Evolutionary conservation across 2,329 filamentous ascomycete genomes (phyloP), one percentile per base, ranked within the genome.

Genomic region (Lachnellula hyalina): DNA sequence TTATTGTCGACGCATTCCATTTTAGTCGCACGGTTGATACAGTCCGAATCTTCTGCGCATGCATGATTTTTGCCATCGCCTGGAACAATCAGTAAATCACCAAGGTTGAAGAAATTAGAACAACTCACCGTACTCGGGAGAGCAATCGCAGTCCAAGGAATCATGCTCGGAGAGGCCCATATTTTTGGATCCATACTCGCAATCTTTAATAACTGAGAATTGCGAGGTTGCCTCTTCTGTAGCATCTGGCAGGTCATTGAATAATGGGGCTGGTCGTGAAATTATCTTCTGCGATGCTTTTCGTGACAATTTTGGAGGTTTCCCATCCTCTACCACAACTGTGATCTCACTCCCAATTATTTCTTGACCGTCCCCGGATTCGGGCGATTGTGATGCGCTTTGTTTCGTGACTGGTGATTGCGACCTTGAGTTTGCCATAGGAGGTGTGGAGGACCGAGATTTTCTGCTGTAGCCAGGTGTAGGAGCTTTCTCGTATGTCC

Each of bases 1-100:
- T 92, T 87, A 58, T 84, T 84, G 60, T 80, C 78, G 36, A 89
- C 81, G 70, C 94, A 99, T 75, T 99, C 94, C 83, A 97, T 96
- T 73, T 96, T 97, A 55, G 93, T 97, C 55, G 90, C 89, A 67
- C 94, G 89, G 72, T 99, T 99, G 78, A 99, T 99, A 74, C 94
- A 99, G 72, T 97, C 93, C 15, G 92, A 96, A 72, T 96, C 90
- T 66, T 96, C 92, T 62, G 90, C 93, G 71, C 94, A 99, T 49
- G 94, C 92, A 73, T 86, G 74, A 71, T 99, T 99, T 61, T 74
- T 71, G 59, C 81, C 80, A 70, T 83, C 75, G 36, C 73, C 84
- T 87, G 67, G 46, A 48, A 47, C 51, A 51, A 67, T 76, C 63
- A 75, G 73, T 57, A 58, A 54, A 45, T 49, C 47, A 49, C 38